These are phyloP conservation scores for Paramecium pentaurelia DNA, from an alignment of 73 alveolate genomes.

Conservation along the genomic window DNA sequence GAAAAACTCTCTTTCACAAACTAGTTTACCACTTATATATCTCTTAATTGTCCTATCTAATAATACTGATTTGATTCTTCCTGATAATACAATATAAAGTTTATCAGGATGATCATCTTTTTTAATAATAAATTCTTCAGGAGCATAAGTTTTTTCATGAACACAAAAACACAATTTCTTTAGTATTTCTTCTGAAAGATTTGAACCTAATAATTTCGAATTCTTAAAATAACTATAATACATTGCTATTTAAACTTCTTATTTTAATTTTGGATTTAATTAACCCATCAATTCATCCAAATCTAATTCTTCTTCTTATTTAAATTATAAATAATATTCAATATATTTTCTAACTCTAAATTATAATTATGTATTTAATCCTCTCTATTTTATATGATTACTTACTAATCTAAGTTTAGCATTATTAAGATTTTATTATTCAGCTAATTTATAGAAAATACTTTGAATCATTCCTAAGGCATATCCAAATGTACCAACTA, in stretches of 20 bases:
- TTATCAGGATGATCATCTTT: slow-evolving; percentile 18
- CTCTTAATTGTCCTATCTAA: background rate
- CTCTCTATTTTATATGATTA: background rate
- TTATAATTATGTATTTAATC: background rate
- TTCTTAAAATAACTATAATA: background rate
- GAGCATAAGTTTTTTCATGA: slow-evolving; percentile 39
- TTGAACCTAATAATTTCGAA: background rate
- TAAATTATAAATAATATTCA: slow-evolving; percentile 24
- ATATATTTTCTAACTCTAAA: slow-evolving; percentile 47
- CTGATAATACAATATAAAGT: background rate
- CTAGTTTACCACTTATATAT: background rate
- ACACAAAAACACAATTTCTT: background rate
- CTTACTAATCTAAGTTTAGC: slow-evolving; percentile 2
- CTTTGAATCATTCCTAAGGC: slow-evolving; percentile 51
- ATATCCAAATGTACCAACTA: slow-evolving; percentile 11
- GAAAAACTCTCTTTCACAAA: slow-evolving; percentile 16
- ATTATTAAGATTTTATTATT: background rate
- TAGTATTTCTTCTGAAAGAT: background rate
- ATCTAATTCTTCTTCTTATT: slow-evolving; percentile 32
- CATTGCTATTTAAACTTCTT: slow-evolving; percentile 26
- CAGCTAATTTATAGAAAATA: slow-evolving; percentile 12
- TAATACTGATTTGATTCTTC: background rate
- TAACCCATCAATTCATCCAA: slow-evolving; percentile 28
- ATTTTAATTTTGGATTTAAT: slow-evolving; percentile 14
- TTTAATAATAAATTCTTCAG: slow-evolving; percentile 3